A percentile compares a stretch with the other conserved stretches of the same genome.
These are phyloP conservation scores for Lunularia cruciata DNA, from an alignment of 225 moss, liverwort and hornwort species.

Conservation along the genomic window DNA sequence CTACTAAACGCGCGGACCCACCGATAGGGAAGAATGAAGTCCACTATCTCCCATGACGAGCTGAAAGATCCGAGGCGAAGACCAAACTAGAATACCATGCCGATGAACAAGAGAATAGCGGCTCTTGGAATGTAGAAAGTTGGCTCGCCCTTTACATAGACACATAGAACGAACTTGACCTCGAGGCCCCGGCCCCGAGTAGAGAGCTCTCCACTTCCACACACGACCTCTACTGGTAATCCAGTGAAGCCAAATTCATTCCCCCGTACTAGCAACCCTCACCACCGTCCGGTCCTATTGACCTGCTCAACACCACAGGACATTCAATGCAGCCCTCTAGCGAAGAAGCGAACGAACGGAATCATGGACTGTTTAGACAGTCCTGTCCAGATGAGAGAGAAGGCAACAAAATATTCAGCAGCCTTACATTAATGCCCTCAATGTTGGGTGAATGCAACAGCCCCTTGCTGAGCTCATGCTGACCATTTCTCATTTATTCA, in stretches of 20 bases:
- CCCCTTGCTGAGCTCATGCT: slow-evolving; percentile 2
- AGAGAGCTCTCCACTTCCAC: not conserved
- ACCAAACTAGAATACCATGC: not conserved
- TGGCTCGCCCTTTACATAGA: not conserved
- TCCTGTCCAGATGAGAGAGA: not conserved
- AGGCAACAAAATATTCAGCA: not conserved
- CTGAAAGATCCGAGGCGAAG: not conserved
- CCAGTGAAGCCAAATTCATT: too few species aligned
- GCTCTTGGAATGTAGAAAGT: not conserved
- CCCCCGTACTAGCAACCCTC: not conserved
- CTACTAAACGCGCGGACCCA: too few species aligned
- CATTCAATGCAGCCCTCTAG: not conserved
- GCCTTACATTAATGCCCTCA: slow-evolving; percentile 10
- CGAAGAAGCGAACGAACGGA: slow-evolving; percentile 7
- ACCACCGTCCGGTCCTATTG: slow-evolving; percentile 3
- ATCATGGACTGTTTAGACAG: not conserved
- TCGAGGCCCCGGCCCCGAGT: not conserved
- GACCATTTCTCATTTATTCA: not conserved
- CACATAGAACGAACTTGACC: not conserved
- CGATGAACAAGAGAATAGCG: not conserved
- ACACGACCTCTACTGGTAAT: slow-evolving; percentile 8
- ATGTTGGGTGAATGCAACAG: slow-evolving; percentile 8
- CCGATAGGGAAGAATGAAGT: not conserved
- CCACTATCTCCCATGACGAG: not conserved
- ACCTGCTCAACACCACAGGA: not conserved